Conservation (phyloP, 1,284 basidiomycete genomes). For the Ustilago hordei region DNA sequence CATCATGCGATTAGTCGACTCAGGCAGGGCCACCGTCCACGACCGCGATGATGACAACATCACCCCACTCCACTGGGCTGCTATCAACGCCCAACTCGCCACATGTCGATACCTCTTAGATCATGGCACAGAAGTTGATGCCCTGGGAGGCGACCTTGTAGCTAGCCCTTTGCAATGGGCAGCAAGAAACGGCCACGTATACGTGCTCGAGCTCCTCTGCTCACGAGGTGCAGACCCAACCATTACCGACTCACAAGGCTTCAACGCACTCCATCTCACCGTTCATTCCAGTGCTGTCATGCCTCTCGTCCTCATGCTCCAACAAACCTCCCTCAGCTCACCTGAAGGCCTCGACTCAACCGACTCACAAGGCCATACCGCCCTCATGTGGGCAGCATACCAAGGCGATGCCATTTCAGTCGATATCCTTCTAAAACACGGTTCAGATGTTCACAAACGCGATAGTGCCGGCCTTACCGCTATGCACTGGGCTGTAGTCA, state of each 20-base stretch:
- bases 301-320: constrained; percentile 86
- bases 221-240: constrained; percentile 90
- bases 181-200: constrained; percentile 91
- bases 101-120: constrained; percentile 75
- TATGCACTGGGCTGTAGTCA: constrained; percentile 98
- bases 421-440: constrained; percentile 87
- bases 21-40: constrained; percentile 79
- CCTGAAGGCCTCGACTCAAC: constrained; percentile 46
- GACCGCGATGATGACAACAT: constrained; percentile 90
- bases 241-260: constrained; percentile 91
- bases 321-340: constrained; percentile 77
- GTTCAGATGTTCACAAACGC: constrained; percentile 80
- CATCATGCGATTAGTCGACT: constrained; percentile 79
- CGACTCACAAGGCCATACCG: constrained; percentile 92
- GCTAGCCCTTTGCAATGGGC: constrained; percentile 99
- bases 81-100: constrained; percentile 83
- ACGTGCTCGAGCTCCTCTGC: constrained; percentile 90
- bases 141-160: constrained; percentile 91
- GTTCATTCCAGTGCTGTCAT: constrained; percentile 94
- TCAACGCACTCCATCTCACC: constrained; percentile 93
- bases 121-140: constrained; percentile 94
- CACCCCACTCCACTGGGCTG: constrained; percentile 96
- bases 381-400: constrained; percentile 99
- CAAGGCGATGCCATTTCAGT: constrained; percentile 97
- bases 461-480: constrained; percentile 89